Conservation (phyloP, 331 rosid genomes). For the Cydonia oblonga region DNA sequence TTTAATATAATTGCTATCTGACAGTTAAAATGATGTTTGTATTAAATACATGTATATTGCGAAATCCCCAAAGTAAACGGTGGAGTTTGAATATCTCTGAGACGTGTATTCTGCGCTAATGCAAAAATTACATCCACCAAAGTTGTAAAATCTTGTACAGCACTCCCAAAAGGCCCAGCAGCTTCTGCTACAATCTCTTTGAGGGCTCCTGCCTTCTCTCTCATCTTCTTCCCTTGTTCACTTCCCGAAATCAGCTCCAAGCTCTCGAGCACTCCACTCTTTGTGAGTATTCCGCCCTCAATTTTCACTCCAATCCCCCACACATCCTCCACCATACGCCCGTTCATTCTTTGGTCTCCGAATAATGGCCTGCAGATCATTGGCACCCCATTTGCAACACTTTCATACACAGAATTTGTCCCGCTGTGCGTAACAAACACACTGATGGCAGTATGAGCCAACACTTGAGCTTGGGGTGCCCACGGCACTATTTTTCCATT, state of each 20-base stretch:
- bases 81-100: background rate
- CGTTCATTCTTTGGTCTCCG: slow-evolving; percentile 37
- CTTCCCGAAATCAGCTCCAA: slow-evolving; percentile 22
- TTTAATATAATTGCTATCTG: no score
- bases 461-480: slow-evolving; percentile 36
- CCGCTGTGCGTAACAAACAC: slow-evolving; percentile 46
- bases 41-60: no score
- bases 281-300: slow-evolving; percentile 30
- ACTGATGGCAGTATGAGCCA: slow-evolving; percentile 30
- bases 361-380: slow-evolving; percentile 42
- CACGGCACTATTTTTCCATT: slow-evolving; percentile 40
- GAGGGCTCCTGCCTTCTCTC: slow-evolving; percentile 7
- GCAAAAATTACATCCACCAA: background rate
- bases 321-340: slow-evolving; percentile 26
- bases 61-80: no score
- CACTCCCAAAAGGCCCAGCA: slow-evolving; percentile 20
- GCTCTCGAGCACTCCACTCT: slow-evolving; percentile 25
- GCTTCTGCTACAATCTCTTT: slow-evolving; percentile 13
- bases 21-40: no score
- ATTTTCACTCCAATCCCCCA: slow-evolving; percentile 40
- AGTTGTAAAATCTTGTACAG: slow-evolving; percentile 16
- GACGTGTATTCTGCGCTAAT: background rate
- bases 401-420: slow-evolving; percentile 31
- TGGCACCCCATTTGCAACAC: slow-evolving; percentile 36
- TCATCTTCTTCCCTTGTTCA: slow-evolving; percentile 28